Evolutionary conservation across 306 rosid species (phyloP), one percentile per base, ranked within the genome.

Genomic region (Alnus rubra): DNA sequence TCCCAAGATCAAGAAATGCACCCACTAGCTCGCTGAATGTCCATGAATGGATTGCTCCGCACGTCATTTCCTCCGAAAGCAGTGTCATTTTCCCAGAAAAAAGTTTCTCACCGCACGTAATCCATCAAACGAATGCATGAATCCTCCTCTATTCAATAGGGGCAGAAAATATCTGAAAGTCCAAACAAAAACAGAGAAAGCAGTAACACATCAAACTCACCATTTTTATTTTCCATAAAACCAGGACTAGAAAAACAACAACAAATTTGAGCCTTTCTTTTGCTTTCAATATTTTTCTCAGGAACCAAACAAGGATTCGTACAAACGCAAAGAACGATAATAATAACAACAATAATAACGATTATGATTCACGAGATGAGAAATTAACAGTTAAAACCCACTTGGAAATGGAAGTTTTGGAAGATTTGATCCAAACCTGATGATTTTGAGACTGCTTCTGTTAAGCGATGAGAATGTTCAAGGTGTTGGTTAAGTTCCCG

Each of bases 1-100:
- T 81, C 6, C 83, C 72, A 18, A 86, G 86, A 80, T 88, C 89
- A 81, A 88, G 84, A 83, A 83, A 88, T 37, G 91, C 89, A 74
- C 84, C 89, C 64, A 83, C 89, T 53, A 83, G 79, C 55, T 80
- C 89, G 15, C 50, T 63, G 39, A 88, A 81, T 30, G 83, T 88
- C 91, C 88, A 85, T 8, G 75, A 71, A 76, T 71, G 75, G 16
- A 81, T 69, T 49, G 77, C 76, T 70, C 79, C 60, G 74, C 86
- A 79, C 10, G 76, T 56, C 91, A 85, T 85, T 81, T 83, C 70
- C 75, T 6, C 45, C 7, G 45, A 42, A 42, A 42, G 7, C 7
- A 42, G 45, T 6, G 74, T 63, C 91, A 88, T 85, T 81, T 83
- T 74, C 77, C 37, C 63, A 56, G 72, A 13, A 52, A 16, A 37